Evolutionary conservation across 2,329 filamentous ascomycete species (phyloP), one percentile per base, ranked within the genome.

Genomic region (Thielaviopsis ethacetica): DNA sequence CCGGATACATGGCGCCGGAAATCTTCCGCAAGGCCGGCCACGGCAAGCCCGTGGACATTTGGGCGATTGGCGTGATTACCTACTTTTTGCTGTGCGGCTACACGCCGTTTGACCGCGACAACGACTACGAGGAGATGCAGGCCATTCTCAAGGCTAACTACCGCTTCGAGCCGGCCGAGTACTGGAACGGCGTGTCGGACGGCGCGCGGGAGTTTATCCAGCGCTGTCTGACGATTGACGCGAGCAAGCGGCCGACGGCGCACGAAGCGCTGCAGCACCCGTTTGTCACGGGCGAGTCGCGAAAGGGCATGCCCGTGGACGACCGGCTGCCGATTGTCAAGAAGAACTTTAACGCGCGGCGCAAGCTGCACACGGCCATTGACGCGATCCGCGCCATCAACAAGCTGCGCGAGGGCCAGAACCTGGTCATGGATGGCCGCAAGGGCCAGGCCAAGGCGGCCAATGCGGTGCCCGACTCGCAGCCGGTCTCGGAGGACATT

Each of bases 1-100:
- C 93, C 3, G 93, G 93, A 54, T 98, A 98, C 73, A 98, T 98
- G 93, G 93, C 93, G 1, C 93, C 93, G 22, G 93, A 98, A 71
- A 98, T 98, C 67, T 98, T 98, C 75, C 95, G 95, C 72, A 98
- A 98, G 77, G 91, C 86, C 7, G 93, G 93, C 26, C 93, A 98
- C 70, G 93, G 93, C 63, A 98, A 97, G 72, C 91, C 93, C 65
- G 93, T 98, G 57, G 93, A 98, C 70, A 85, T 98, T 63, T 98
- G 93, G 93, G 93, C 93, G 44, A 89, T 97, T 63, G 93, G 93
- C 53, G 93, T 98, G 51, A 98, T 98, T 68, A 97, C 93, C 34
- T 98, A 97, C 75, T 98, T 98, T 75, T 77, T 98, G 30, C 84
- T 98, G 56, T 97, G 93, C 72, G 93, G 93, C 61, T 97, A 97